Base-by-base conservation (phyloP, 345 rosid genomes). In the Isatis tinctoria region DNA sequence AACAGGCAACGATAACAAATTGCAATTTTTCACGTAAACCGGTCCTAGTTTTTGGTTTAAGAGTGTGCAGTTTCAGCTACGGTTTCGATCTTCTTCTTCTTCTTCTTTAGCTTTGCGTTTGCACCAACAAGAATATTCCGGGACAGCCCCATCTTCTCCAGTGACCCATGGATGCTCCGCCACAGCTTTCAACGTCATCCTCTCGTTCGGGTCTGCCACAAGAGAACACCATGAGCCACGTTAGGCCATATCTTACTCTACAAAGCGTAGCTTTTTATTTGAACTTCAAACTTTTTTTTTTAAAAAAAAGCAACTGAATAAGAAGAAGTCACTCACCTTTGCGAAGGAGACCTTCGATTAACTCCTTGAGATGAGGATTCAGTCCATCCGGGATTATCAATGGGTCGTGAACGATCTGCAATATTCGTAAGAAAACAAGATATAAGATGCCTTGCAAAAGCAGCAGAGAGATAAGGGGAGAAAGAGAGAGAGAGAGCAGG, bases 271-370 rank as follows among this genome's bases (percentile, higher is more conserved):
- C 39, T 30, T 57, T 14, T 47, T 47, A 4, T 33, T 16, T 4
- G 40, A 54, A 49, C 28, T 60, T 64, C 24, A 45, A 17, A 45
- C 51, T n/a, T n/a, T n/a, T n/a, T n/a, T n/a, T n/a, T n/a, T n/a
- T n/a, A n/a, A n/a, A n/a, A n/a, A n/a, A n/a, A n/a, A 26, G 4
- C 24, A 45, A 45, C 52, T 41, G 17, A 41, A 7, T 4, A 41
- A 41, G 1, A 16, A 22, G 24, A 37, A 37, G 13, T 37, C 13
- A 41, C 87, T 60, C 14, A 86, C 98, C 96, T 89, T 93, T 93
- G 83, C 87, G 84, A 68, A 93, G 97, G 66, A 93, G 89, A 51
- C 98, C 93, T 70, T 89, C 85, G 8, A 93, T 67, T 61, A 93
- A 83, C 72, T 81, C 78, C 79, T 74, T 83, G 59, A 93, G 85